Conservation (phyloP, 257 asterid genomes). For the Fraxinus americana region DNA sequence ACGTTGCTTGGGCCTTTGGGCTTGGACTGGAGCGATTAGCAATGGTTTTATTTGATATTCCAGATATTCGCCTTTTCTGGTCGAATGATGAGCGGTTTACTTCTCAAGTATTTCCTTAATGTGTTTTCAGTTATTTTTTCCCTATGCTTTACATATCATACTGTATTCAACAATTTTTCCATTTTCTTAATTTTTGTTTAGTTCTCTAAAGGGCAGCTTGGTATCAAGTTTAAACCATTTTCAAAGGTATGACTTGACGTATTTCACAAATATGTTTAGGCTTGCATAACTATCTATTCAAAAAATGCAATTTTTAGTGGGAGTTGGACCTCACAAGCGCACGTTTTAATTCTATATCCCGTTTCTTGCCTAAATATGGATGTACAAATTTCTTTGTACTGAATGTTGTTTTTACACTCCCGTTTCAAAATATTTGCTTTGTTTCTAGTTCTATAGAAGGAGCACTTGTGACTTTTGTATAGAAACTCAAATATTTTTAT, state of each 20-base stretch:
- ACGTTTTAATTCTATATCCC: background rate
- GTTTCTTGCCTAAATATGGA: background rate
- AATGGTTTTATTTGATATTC: slow-evolving; percentile 93
- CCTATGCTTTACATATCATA: slow-evolving; percentile 8
- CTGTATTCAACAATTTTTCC: slow-evolving; percentile 9
- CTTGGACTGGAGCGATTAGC: slow-evolving; percentile 96
- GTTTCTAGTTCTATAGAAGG: background rate
- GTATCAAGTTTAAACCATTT: slow-evolving; percentile 82
- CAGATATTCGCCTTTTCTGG: slow-evolving; percentile 99
- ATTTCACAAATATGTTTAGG: background rate
- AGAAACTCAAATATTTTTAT: slow-evolving; percentile 8
- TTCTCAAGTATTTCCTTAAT: slow-evolving; percentile 68
- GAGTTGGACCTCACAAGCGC: background rate
- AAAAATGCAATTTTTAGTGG: background rate
- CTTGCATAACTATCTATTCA: background rate
- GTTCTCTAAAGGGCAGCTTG: slow-evolving; percentile 88
- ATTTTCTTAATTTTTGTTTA: slow-evolving; percentile 32
- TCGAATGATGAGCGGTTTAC: slow-evolving; percentile 83
- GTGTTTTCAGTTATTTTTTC: slow-evolving; percentile 1
- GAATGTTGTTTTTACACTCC: background rate
- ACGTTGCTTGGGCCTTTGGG: slow-evolving; percentile 99
- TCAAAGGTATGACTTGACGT: slow-evolving; percentile 62
- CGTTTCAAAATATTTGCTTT: background rate
- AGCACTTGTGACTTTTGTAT: background rate
- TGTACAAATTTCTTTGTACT: background rate